Percentiles rank a stretch among this genome's conserved stretches.
phyloP scores from a whole-genome alignment of 2,329 filamentous ascomycete genomes.

The Helicocarpus griseus region DNA sequence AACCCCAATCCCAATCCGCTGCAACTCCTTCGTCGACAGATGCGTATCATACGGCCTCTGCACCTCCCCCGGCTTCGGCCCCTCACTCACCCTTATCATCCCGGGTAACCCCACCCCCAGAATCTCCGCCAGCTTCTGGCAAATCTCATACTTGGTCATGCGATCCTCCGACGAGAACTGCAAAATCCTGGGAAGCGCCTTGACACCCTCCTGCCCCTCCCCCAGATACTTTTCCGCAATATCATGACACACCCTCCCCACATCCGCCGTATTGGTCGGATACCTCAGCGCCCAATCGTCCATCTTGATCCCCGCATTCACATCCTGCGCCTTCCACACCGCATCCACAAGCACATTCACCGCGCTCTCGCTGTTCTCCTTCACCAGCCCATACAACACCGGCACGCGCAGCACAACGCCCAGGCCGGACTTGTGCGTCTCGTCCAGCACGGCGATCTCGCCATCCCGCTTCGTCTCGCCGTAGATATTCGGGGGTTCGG shows the following conservation, averaged over 20 bases:
- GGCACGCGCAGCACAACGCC: constrained; percentile 70
- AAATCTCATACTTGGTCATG: constrained; percentile 87
- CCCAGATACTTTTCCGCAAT: constrained; percentile 59
- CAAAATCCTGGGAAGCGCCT: constrained; percentile 56
- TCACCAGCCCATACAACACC: constrained; percentile 67
- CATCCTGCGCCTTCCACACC: constrained; percentile 62
- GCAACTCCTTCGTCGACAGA: constrained; percentile 64
- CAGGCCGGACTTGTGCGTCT: constrained; percentile 43
- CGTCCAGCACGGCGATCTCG: constrained; percentile 58
- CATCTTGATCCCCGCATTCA: constrained; percentile 57
- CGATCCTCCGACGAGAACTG: constrained; percentile 82
- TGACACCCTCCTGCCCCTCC: constrained; percentile 32
- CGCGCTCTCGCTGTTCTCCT: constrained; percentile 65
- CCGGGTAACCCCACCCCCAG: constrained; percentile 62
- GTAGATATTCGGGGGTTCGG: constrained; percentile 70
- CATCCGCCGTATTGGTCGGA: constrained; percentile 82
- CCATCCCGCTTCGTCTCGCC: constrained; percentile 65
- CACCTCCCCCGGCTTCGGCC: constrained; percentile 62
- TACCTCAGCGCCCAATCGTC: constrained; percentile 79
- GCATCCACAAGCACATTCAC: constrained; percentile 71
- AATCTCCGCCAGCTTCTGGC: constrained; percentile 65
- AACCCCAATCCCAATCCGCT: constrained; percentile 65
- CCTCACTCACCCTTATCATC: constrained; percentile 55
- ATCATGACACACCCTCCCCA: constrained; percentile 68
- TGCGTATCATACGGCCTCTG: constrained; percentile 83